Conservation (phyloP, 345 rosid species). For the Aurinia saxatilis region DNA sequence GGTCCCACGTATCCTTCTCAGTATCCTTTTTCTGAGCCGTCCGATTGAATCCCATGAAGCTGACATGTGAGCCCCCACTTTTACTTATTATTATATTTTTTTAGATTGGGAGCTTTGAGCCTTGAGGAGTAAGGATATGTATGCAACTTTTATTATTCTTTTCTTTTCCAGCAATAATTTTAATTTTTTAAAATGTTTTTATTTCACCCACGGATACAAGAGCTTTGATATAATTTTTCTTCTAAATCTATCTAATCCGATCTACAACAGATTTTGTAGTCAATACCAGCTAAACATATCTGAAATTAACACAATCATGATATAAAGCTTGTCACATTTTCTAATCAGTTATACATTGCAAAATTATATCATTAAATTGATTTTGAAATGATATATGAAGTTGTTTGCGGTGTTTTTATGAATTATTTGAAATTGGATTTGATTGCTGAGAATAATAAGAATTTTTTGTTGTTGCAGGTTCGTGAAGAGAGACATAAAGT, state of each 20-base stretch:
- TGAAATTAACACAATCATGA: neutral
- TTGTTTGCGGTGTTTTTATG: too few species aligned
- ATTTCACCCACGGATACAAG: conserved; percentile 14
- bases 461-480: too few species aligned
- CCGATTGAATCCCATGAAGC: conserved; percentile 31
- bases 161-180: neutral
- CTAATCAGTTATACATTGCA: neutral
- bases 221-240: neutral
- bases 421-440: too few species aligned
- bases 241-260: neutral
- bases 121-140: neutral
- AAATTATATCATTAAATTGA: neutral
- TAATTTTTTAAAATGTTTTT: neutral
- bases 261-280: conserved; percentile 9
- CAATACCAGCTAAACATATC: conserved; percentile 8
- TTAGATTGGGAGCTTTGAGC: neutral
- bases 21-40: conserved; percentile 20
- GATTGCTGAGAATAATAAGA: too few species aligned
- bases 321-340: neutral
- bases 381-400: too few species aligned
- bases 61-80: conserved; percentile 35
- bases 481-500: too few species aligned
- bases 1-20: conserved; percentile 17
- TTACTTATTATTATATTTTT: neutral
- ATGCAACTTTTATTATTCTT: neutral